Base-by-base conservation (phyloP, 106 monocot genomes). In the Dioscorea alata region DNA sequence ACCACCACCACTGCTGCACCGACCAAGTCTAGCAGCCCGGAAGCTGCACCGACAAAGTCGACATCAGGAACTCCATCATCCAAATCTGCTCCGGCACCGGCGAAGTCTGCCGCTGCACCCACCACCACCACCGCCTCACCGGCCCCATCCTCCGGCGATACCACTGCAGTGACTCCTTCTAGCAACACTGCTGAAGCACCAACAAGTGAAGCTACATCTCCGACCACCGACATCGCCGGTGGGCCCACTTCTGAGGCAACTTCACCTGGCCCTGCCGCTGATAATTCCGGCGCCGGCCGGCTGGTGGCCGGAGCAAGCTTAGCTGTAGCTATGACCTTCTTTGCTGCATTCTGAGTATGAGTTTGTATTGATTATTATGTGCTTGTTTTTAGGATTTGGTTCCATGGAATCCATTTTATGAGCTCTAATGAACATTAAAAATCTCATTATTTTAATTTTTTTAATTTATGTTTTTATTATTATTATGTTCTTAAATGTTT, bases 301-400 rank as follows among this genome's bases (percentile, higher is more conserved):
- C 48, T 66, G 10, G 65, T 21, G 42, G 48, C 19, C 2, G 65
- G 65, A 8, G 49, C 65, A n/a, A 20, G 61, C 25, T 10, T 49
- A 2, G 65, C 65, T 48, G 34, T 65, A 4, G 65, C 42, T 13
- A 48, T 65, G 42, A 48, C 65, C 58, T 9, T 59, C 58, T 59
- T 59, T 5, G 58, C n/a, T 21, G 20, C n/a, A 19, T 20, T 59
- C 9, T 59, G 20, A 59, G 19, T 20, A 4, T 17, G 51, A 28
- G 28, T 28, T 28, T 28, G 2, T 28, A n/a, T n/a, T 34, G 34
- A 7, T 4, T 34, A 10, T 8, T 42, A 10, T 6, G 42, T 10
- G 6, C 4, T 5, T 42, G 6, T 42, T 42, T 10, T 42, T 42
- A 42, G 42, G 42, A 42, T 42, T 42, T 42, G 34, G 34, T 34